Conservation (phyloP, 352 stramenopile species). For the Globisporangium polare region DNA sequence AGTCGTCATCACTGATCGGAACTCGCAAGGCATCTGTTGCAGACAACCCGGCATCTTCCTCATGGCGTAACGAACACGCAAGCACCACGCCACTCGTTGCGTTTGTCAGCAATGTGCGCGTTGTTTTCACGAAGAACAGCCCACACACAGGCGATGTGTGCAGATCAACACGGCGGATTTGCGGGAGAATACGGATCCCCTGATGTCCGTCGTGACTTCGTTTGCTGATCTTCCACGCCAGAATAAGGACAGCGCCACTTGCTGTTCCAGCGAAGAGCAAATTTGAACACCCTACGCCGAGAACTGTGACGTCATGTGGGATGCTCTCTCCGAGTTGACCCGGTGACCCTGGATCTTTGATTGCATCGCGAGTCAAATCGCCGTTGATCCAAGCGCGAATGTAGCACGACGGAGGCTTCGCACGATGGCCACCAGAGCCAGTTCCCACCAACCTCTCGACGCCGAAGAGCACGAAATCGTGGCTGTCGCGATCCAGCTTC, state of each 20-base stretch:
- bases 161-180: conserved; percentile 38
- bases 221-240: conserved; percentile 42
- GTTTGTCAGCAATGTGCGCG: conserved; percentile 36
- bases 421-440: background rate
- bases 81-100: conserved; percentile 38
- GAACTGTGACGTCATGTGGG: conserved; percentile 33
- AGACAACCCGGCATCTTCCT: conserved; percentile 3
- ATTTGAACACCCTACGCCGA: conserved; percentile 35
- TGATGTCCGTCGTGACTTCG: conserved; percentile 18
- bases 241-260: conserved; percentile 35
- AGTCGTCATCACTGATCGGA: conserved; percentile 7
- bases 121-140: conserved; percentile 31
- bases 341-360: conserved; percentile 14
- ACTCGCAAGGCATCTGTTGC: conserved; percentile 11
- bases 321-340: conserved; percentile 20
- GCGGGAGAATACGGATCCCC: conserved; percentile 24
- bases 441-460: conserved; percentile 26
- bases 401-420: conserved; percentile 11
- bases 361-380: conserved; percentile 33
- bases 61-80: conserved; percentile 21
- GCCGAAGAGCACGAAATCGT: conserved; percentile 54
- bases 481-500: conserved; percentile 34
- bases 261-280: conserved; percentile 45
- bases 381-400: conserved; percentile 60
- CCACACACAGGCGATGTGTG: conserved; percentile 42